A percentile compares a stretch with the other conserved stretches of the same genome.
Evolutionary conservation across 305 asterid genomes (phyloP).

Genomic region (Stenogyne calaminthoides): DNA sequence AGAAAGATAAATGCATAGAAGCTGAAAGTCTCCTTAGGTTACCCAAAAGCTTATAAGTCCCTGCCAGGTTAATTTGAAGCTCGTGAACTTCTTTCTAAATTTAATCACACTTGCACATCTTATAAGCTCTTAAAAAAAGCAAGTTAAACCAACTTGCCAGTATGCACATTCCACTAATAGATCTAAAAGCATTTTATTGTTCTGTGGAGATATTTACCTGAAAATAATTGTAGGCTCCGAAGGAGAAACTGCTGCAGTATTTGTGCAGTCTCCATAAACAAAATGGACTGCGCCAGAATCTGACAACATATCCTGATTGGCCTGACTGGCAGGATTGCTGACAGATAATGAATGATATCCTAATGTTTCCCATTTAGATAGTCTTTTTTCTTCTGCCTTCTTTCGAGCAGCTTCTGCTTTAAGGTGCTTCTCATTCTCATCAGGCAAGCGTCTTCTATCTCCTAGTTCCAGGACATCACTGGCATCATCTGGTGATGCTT

Average conservation of each 20-base stretch:
- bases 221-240: constrained; percentile 71
- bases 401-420: constrained; percentile 74
- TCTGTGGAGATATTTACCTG: constrained; percentile 48
- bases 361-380: constrained; percentile 79
- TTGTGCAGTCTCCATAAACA: constrained; percentile 97
- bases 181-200: constrained; percentile 10
- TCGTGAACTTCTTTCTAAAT: not conserved
- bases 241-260: constrained; percentile 59
- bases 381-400: constrained; percentile 75
- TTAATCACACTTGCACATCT: not conserved
- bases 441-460: constrained; percentile 48
- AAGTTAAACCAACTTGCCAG: not conserved
- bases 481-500: constrained; percentile 45
- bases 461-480: constrained; percentile 41
- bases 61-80: not conserved
- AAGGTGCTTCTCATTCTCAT: constrained; percentile 65
- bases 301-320: constrained; percentile 52
- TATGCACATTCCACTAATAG: constrained; percentile 11
- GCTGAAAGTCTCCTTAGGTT: not conserved
- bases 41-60: not conserved
- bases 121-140: not conserved
- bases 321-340: constrained; percentile 48
- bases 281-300: constrained; percentile 73
- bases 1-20: not conserved
- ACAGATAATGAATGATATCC: constrained; percentile 80